These are phyloP conservation scores for Venturia asperata DNA, from an alignment of 2,329 filamentous ascomycete genomes.

Conservation along the genomic window DNA sequence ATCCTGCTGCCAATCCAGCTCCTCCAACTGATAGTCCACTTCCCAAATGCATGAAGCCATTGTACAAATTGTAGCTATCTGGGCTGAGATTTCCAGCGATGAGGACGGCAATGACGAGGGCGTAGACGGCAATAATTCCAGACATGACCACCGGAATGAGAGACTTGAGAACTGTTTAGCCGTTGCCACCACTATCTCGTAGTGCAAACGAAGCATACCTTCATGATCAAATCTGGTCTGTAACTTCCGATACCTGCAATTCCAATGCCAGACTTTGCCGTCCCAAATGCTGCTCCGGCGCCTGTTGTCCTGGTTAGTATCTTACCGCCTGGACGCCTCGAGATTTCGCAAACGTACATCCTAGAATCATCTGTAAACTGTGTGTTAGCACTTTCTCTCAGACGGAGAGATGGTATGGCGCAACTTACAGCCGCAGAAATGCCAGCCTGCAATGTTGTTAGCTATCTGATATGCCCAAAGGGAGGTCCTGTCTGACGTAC, in stretches of 20 bases:
- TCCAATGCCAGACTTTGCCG: constrained; percentile 80
- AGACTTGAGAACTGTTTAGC: constrained; percentile 46
- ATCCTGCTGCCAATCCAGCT: constrained; percentile 35
- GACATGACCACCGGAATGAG: constrained; percentile 94
- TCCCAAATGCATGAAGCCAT: constrained; percentile 88
- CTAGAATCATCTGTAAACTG: constrained; percentile 61
- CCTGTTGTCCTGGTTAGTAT: constrained; percentile 37
- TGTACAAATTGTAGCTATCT: constrained; percentile 73
- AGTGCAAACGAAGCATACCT: constrained; percentile 45
- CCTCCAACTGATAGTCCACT: constrained; percentile 71
- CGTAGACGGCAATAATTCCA: constrained; percentile 97
- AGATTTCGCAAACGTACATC: constrained; percentile 51
- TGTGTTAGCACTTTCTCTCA: constrained; percentile 17
- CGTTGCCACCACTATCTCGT: not conserved
- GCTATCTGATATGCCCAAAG: constrained; percentile 24
- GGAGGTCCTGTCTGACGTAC: constrained; percentile 43
- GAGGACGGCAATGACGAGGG: constrained; percentile 90
- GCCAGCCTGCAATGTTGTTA: constrained; percentile 52
- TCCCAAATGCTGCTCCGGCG: constrained; percentile 75
- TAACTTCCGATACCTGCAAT: constrained; percentile 82
- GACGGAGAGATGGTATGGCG: constrained; percentile 3
- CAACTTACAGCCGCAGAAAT: constrained; percentile 59
- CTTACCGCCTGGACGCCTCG: constrained; percentile 6
- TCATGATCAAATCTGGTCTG: constrained; percentile 83
- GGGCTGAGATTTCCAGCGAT: constrained; percentile 85